Percentiles rank a stretch among this genome's conserved stretches.
Evolutionary conservation across 2,329 filamentous ascomycete species (phyloP).

Genomic region (Penicillium polonicum): DNA sequence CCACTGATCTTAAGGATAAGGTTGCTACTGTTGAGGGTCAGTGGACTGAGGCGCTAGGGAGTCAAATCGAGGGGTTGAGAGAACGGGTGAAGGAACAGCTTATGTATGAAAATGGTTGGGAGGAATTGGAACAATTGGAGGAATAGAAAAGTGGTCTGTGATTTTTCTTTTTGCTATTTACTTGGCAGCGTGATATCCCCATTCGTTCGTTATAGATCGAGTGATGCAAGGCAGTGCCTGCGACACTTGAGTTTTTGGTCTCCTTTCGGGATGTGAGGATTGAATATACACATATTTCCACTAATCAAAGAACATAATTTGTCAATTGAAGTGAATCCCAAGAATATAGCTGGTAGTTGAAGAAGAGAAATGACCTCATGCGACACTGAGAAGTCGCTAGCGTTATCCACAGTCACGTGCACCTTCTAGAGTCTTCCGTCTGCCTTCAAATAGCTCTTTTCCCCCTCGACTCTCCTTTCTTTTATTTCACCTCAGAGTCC

Average conservation of each 20-base stretch:
- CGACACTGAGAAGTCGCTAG: neutral
- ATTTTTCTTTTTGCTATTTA: slow-evolving; percentile 7
- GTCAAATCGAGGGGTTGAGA: slow-evolving; percentile 70
- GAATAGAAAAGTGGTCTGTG: slow-evolving; percentile 34
- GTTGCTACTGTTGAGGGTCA: slow-evolving; percentile 87
- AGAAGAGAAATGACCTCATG: neutral
- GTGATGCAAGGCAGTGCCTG: slow-evolving; percentile 7
- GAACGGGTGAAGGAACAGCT: slow-evolving; percentile 72
- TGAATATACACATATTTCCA: neutral
- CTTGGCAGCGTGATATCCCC: slow-evolving; percentile 22
- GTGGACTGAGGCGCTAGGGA: slow-evolving; percentile 84
- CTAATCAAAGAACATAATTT: neutral
- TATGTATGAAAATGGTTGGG: slow-evolving; percentile 79
- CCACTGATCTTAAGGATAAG: slow-evolving; percentile 88
- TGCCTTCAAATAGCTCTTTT: slow-evolving; percentile 25
- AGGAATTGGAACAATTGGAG: slow-evolving; percentile 65
- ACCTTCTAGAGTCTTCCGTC: slow-evolving; percentile 44
- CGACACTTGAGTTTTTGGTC: slow-evolving; percentile 1
- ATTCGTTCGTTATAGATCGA: slow-evolving; percentile 25
- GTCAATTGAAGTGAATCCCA: neutral
- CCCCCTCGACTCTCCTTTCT: slow-evolving; percentile 17
- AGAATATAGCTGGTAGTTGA: neutral
- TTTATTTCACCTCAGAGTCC: slow-evolving; percentile 12
- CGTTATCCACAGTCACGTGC: slow-evolving; percentile 23
- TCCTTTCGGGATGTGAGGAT: neutral